A percentile compares a stretch with the other conserved stretches of the same genome.
Conservation (phyloP, 805 yeast species). For the Metschnikowia matae region DNA sequence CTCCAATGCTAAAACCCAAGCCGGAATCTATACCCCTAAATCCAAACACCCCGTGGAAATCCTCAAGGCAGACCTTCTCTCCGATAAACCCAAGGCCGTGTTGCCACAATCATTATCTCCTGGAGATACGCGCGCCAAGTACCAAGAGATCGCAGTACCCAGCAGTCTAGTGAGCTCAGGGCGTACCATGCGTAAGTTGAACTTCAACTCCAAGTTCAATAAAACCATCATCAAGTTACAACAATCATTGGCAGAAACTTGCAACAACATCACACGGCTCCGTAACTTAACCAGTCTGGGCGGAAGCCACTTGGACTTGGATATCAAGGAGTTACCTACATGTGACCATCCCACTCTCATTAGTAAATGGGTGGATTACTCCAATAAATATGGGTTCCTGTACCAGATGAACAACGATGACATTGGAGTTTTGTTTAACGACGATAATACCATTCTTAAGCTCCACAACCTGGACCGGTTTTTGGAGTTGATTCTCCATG, state of each 20-base stretch:
- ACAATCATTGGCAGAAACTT: constrained; percentile 34
- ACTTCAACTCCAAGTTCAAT: constrained; percentile 36
- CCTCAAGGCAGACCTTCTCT: constrained; percentile 62
- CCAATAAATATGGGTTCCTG: constrained; percentile 92
- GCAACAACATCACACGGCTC: constrained; percentile 39
- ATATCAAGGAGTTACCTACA: constrained; percentile 35
- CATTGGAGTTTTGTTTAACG: constrained; percentile 86
- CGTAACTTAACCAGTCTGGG: constrained; percentile 30
- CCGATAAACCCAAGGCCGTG: constrained; percentile 63
- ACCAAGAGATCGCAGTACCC: constrained; percentile 59
- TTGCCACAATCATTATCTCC: constrained; percentile 91
- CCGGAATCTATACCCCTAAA: constrained; percentile 56
- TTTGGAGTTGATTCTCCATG: constrained; percentile 52
- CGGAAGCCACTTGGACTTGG: constrained; percentile 24
- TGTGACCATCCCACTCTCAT: constrained; percentile 65
- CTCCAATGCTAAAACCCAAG: constrained; percentile 56
- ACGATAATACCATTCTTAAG: constrained; percentile 76
- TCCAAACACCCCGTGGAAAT: constrained; percentile 65
- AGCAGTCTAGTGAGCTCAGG: constrained; percentile 23
- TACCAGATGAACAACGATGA: constrained; percentile 87
- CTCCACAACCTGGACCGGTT: constrained; percentile 59
- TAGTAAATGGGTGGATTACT: constrained; percentile 97
- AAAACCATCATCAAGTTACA: constrained; percentile 38
- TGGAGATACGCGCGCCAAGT: constrained; percentile 82
- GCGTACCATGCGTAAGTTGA: constrained; percentile 33